Percentiles rank a stretch among this genome's conserved stretches.
Evolutionary conservation across 2,329 filamentous ascomycete species (phyloP).

Genomic region (Ophioceras dolichostomum): DNA sequence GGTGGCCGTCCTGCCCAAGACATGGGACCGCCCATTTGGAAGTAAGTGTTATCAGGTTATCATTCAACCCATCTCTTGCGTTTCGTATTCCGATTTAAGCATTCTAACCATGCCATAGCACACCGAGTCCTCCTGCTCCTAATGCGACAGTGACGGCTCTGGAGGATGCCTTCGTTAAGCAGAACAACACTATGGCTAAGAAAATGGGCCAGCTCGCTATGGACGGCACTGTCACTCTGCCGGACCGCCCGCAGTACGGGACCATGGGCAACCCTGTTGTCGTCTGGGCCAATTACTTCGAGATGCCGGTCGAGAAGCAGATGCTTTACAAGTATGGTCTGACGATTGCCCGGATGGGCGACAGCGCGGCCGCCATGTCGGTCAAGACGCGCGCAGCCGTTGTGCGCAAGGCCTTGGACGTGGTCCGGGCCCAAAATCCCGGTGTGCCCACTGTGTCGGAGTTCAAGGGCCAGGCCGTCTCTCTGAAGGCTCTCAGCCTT

Average conservation of each 20-base stretch:
- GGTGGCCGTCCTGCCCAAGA: no score
- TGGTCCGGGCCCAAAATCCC: conserved; percentile 22
- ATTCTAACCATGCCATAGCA: no score
- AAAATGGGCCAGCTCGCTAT: no score
- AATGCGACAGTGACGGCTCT: conserved; percentile 19
- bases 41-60: conserved; percentile 1
- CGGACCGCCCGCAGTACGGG: conserved; percentile 37
- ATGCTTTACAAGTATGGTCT: conserved; percentile 29
- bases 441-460: conserved; percentile 12
- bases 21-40: neutral
- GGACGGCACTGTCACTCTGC: conserved; percentile 17
- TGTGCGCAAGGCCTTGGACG: conserved; percentile 5
- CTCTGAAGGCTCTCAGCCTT: conserved; percentile 23
- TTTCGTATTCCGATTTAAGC: no score
- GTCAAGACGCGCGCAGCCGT: conserved; percentile 7
- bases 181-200: no score
- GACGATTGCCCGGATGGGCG: neutral
- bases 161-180: conserved; percentile 25
- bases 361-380: no score
- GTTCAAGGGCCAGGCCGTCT: conserved; percentile 36
- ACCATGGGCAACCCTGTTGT: conserved; percentile 25
- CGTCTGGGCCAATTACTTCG: conserved; percentile 45
- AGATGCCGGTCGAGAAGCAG: conserved; percentile 23
- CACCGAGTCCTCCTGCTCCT: no score
- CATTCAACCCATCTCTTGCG: no score